Evolutionary conservation across 1,284 basidiomycete genomes (phyloP), one percentile per base, ranked within the genome.

Genomic region (Sparassis latifolia): DNA sequence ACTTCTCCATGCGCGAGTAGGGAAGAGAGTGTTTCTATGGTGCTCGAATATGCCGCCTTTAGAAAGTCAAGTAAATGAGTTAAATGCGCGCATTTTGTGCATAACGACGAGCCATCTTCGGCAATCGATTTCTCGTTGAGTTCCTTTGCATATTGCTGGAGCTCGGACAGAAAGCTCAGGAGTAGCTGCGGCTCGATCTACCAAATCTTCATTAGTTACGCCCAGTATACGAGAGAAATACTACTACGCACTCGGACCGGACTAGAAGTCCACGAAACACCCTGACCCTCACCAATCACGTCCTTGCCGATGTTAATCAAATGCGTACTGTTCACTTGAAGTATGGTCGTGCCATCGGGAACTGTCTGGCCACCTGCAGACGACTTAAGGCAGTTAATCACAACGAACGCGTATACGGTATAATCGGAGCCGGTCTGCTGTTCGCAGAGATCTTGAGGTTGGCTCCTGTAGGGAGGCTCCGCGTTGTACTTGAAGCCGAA

Each of bases 231-330:
- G n/a, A 7, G 41, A 35, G 27, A 10, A 27, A 2, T 30, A 28
- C n/a, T n/a, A 61, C 65, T 6, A 61, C 65, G 5, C 53, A 79
- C 79, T 61, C 77, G 73, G 5, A 82, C 67, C 5, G 78, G 77
- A 44, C 78, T 75, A 5, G 74, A 63, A 44, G 76, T 76, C 80
- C 79, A 82, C 5, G 79, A 80, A 33, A 80, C 67, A 27, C 79
- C 78, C 35, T 75, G 77, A 69, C 76, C 77, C 5, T 71, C 68
- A 46, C 72, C 67, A 51, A 83, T 75, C 29, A 80, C 75, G 45
- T 78, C 75, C 54, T 77, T 72, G 52, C 77, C 79, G 6, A 75
- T 75, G 52, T 76, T 74, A 35, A 77, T 62, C 49, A 83, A 70
- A 54, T 78, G 78, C 33, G 67, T 68, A 57, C 78, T 81, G 62